Conservation (phyloP, 2,329 filamentous ascomycete genomes). For the Fusarium humuli region DNA sequence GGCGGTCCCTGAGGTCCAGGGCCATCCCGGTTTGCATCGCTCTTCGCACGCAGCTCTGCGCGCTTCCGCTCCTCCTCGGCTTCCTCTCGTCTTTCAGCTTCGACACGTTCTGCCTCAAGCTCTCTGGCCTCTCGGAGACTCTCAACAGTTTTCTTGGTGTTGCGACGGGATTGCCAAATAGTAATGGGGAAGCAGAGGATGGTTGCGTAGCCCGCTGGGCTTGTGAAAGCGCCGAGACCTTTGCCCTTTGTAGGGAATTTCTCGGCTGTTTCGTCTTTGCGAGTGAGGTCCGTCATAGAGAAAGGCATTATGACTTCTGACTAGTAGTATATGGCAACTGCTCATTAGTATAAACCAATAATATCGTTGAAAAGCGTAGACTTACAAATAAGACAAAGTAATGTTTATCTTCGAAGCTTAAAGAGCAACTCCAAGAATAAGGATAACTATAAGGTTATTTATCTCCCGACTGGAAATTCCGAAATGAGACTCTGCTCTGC, state of each 20-base stretch:
- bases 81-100: background rate
- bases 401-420: background rate
- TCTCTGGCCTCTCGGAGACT: background rate
- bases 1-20: background rate
- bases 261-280: conserved; percentile 1
- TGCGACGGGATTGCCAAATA: background rate
- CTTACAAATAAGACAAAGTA: background rate
- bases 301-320: conserved; percentile 3
- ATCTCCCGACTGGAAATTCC: background rate
- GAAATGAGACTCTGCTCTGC: background rate
- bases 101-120: background rate
- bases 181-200: background rate
- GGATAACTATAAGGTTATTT: background rate
- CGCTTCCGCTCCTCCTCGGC: background rate
- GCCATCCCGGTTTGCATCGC: background rate
- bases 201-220: background rate
- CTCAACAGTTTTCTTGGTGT: background rate
- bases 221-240: background rate
- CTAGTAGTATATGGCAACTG: too few species aligned
- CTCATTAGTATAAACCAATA: background rate
- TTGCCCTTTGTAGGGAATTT: background rate
- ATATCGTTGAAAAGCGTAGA: rapidly evolving
- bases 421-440: background rate
- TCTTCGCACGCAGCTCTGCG: background rate
- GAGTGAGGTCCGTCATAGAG: conserved; percentile 2